Conservation (phyloP, 148 eudicot genomes). For the Rhododendron kiyosumense region DNA sequence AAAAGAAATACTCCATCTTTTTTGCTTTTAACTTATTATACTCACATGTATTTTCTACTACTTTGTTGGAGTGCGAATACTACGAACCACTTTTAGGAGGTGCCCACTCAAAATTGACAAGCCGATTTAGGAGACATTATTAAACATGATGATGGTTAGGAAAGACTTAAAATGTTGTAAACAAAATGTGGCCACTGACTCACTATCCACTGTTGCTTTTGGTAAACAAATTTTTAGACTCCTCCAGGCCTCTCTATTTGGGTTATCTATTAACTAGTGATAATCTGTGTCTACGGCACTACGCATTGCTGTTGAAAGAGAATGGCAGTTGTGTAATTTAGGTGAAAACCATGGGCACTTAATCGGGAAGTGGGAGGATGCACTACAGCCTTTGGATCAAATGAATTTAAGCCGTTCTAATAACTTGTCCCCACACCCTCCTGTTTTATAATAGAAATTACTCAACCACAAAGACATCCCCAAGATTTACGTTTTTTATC, state of each 20-base stretch:
- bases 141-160: background rate
- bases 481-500: background rate
- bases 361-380: too few species aligned
- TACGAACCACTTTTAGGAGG: background rate
- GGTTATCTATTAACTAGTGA: too few species aligned
- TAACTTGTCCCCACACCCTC: too few species aligned
- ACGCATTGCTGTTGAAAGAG: too few species aligned
- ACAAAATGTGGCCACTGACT: background rate
- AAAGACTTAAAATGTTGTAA: background rate
- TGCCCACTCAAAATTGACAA: background rate
- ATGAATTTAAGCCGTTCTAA: too few species aligned
- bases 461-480: background rate
- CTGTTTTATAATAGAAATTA: too few species aligned
- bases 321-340: too few species aligned
- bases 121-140: background rate
- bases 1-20: background rate
- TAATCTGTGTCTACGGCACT: too few species aligned
- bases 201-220: background rate
- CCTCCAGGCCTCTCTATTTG: background rate
- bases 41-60: too few species aligned
- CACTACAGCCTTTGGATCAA: too few species aligned
- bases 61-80: background rate
- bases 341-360: too few species aligned
- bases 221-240: background rate
- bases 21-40: background rate